Base-by-base conservation (phyloP, 2,329 filamentous ascomycete genomes). In the Achaetomium macrosporum region DNA sequence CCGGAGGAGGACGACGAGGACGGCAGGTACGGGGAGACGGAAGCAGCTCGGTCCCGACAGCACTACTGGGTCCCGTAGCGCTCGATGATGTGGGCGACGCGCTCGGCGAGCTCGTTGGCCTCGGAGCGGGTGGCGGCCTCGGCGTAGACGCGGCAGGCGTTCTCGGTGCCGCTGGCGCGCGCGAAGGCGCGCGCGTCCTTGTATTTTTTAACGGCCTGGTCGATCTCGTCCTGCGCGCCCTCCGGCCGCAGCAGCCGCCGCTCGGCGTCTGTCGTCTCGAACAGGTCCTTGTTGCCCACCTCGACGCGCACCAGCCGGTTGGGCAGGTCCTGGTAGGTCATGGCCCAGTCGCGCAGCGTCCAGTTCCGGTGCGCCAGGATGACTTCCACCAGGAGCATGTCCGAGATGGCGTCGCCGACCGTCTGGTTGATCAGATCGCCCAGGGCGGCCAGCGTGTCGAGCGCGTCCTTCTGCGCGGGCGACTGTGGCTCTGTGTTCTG, bases 361-460 rank as follows among this genome's bases (percentile, higher is more conserved):
- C 91, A 99, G 61, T 78, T 80, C 76, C 96, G 97, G 79, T 97
- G 90, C 7, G 93, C 91, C 39, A 99, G 84, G 61, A 97, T 93
- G 33, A 92, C 88, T 72, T 99, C 93, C 37, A 97, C 91, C 65
- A 99, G 84, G 42, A 99, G 82, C 80, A 96, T 88, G 72, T 99
- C 93, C 1, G 90, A 96, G 53, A 99, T 81, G 43, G 93, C 93
- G 67, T 99, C 93, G 49, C 93, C 93, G 43, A 97, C 92, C 1
- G 93, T 93, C 75, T 99, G 93, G 77, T 99, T 99, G 76, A 99
- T 95, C 58, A 99, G 80, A 63, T 96, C 88, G 47, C 86, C 86
- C 50, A 95, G 79, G 11, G 90, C 91, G 49, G 82, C 79, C 1
- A 99, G 84, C 9, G 85, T 90, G 51, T 95, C 88, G 13, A 97